Conservation (phyloP, 1,139 yeast genomes). For the Blastobotrys apis region DNA sequence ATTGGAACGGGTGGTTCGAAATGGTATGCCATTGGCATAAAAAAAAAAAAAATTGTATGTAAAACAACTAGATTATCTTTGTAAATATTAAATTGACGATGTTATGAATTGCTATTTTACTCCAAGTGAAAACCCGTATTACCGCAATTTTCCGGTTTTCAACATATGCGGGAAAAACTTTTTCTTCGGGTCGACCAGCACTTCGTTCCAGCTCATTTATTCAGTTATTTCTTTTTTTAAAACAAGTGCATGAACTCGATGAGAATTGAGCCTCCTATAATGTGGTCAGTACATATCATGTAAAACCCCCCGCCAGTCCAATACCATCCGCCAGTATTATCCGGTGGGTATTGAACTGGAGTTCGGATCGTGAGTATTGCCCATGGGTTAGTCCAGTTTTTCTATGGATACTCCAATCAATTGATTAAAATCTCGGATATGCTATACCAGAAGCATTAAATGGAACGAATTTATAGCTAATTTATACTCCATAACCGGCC, state of each 20-base stretch:
- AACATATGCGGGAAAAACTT: background rate
- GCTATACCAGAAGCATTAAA: no score
- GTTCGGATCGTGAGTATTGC: no score
- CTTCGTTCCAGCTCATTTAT: slow-evolving; percentile 17
- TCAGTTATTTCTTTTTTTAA: no score
- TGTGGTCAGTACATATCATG: slow-evolving; percentile 8
- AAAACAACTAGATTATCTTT: background rate
- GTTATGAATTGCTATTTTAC: background rate
- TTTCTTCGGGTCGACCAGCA: slow-evolving; percentile 11
- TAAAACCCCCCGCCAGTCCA: slow-evolving; percentile 3
- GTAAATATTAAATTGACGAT: slow-evolving; percentile 5
- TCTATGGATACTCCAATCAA: no score
- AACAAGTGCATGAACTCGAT: no score
- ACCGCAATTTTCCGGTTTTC: background rate
- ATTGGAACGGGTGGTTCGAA: slow-evolving; percentile 52
- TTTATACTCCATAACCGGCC: no score
- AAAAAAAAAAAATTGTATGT: background rate
- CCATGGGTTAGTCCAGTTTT: no score
- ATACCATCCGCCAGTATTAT: no score
- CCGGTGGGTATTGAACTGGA: no score
- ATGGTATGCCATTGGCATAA: slow-evolving; percentile 18
- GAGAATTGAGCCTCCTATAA: slow-evolving; percentile 7
- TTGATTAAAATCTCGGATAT: no score
- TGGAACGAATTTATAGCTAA: no score
- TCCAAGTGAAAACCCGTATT: background rate